Percentiles rank a stretch among this genome's conserved stretches.
These are phyloP conservation scores for Xylariomycetidae sp. DNA, from an alignment of 2,329 filamentous ascomycete genomes.

Conservation along the genomic window DNA sequence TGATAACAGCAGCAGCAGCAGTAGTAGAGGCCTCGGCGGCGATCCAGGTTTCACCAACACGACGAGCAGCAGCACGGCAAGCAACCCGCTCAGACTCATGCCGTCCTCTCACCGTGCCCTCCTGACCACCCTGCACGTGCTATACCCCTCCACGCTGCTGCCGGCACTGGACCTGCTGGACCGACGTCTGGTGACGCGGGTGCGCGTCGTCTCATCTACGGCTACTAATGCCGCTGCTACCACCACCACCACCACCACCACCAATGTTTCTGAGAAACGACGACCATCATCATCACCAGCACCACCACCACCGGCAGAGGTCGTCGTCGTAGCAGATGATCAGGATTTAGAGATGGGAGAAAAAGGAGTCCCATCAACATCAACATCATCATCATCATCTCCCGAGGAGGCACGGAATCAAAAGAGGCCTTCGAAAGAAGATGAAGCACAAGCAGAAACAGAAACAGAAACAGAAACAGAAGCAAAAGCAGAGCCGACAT, in stretches of 20 bases:
- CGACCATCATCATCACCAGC: too few relatives aligned
- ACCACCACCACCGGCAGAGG: too few relatives aligned
- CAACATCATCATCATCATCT: conserved; percentile 2
- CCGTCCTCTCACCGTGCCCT: conserved; percentile 43
- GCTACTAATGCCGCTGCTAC: too few relatives aligned
- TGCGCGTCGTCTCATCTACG: conserved; percentile 28
- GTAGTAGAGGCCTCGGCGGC: too few relatives aligned
- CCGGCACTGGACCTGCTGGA: conserved; percentile 87
- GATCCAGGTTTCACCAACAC: too few relatives aligned
- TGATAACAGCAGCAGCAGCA: too few relatives aligned
- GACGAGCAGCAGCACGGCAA: conserved; percentile 12
- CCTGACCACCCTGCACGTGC: conserved; percentile 75
- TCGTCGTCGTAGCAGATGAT: too few relatives aligned
- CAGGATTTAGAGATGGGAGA: too few relatives aligned
- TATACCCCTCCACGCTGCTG: conserved; percentile 77
- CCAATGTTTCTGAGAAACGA: too few relatives aligned
- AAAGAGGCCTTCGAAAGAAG: neutral
- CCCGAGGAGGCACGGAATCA: conserved; percentile 3
- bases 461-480: too few relatives aligned
- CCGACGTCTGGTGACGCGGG: conserved; percentile 61
- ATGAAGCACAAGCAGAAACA: neutral
- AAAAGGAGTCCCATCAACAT: too few relatives aligned
- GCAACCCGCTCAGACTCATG: conserved; percentile 32
- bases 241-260: too few relatives aligned
- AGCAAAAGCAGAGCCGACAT: conserved; percentile 14